Conservation (phyloP, 352 stramenopile species). For the Albugo laibachii region DNA sequence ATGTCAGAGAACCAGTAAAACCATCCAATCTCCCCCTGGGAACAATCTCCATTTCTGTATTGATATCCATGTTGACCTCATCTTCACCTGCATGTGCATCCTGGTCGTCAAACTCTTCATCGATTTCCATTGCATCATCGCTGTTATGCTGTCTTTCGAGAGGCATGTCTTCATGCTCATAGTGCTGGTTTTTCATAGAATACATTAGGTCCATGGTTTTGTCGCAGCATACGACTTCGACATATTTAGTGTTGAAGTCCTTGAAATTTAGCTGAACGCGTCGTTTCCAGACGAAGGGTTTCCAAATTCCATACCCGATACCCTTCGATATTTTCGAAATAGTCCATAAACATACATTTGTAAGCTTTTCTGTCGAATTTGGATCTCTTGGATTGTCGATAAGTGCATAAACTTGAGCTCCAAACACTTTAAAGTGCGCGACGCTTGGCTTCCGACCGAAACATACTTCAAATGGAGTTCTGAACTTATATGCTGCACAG, state of each 20-base stretch:
- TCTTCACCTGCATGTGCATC: background rate
- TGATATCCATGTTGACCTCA: background rate
- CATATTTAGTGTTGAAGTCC: background rate
- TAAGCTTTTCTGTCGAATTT: conserved; percentile 10
- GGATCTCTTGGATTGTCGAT: conserved; percentile 2
- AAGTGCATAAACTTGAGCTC: conserved; percentile 4
- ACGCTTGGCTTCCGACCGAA: no score
- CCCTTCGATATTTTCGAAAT: conserved; percentile 6
- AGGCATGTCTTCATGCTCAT: background rate
- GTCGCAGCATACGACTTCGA: background rate
- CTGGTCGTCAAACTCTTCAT: background rate
- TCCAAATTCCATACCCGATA: conserved; percentile 7
- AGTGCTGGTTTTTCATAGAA: no score
- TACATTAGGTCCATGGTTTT: no score
- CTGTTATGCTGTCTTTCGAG: background rate
- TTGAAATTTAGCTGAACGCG: background rate
- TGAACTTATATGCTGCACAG: background rate
- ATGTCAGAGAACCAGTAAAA: no score
- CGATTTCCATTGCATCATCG: background rate
- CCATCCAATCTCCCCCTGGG: background rate
- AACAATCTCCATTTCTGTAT: background rate
- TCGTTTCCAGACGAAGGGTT: background rate
- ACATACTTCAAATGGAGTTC: no score
- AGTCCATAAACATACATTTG: conserved; percentile 11
- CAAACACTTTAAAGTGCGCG: conserved; percentile 5